Evolutionary conservation across 1,139 yeast species (phyloP), one percentile per base, ranked within the genome.

Genomic region (Hanseniaspora uvarum): DNA sequence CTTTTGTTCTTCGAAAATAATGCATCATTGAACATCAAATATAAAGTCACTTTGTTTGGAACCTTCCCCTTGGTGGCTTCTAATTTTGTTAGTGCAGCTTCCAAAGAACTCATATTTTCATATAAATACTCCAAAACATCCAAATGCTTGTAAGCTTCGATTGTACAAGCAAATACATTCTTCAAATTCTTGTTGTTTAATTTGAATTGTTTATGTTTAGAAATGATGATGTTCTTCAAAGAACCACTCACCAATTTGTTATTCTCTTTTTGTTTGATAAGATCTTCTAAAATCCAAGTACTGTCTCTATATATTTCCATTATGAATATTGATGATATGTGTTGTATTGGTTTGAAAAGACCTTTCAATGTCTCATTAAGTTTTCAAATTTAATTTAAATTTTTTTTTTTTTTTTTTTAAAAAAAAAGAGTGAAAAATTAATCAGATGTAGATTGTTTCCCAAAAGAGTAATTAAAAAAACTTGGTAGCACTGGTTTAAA

Each of bases 81-180:
- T 59, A 70, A 64, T 68, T 71, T 79, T 68, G 74, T 81, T 6
- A 69, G 68, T 18, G 66, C 59, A 28, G 68, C 68, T 46, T 70
- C 67, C 56, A 80, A 61, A 16, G 89, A 69, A 59, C 80, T 80
- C 18, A 94, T 75, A 56, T 80, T 81, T 59, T 76, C 76, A 64
- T 89, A 77, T 47, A 89, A 75, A 34, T 74, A 72, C 53, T 72
- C 69, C 46, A 89, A 73, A 59, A 78, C 79, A 16, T 79, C 80
- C 60, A 79, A 79, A 66, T 81, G 86, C 64, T 78, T 81, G 62
- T 86, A 70, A 0, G 95, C 80, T 8, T 94, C 85, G 33, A 80
- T 75, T 19, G 87, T 88, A 43, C 89, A 70, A 0, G 97, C 97
- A 70, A 75, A 87, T 3, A 89, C 70, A 64, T 88, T 96, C 61